These are phyloP conservation scores for Plasmodium billcollinsi DNA, from an alignment of 169 alveolate genomes.

Conservation along the genomic window DNA sequence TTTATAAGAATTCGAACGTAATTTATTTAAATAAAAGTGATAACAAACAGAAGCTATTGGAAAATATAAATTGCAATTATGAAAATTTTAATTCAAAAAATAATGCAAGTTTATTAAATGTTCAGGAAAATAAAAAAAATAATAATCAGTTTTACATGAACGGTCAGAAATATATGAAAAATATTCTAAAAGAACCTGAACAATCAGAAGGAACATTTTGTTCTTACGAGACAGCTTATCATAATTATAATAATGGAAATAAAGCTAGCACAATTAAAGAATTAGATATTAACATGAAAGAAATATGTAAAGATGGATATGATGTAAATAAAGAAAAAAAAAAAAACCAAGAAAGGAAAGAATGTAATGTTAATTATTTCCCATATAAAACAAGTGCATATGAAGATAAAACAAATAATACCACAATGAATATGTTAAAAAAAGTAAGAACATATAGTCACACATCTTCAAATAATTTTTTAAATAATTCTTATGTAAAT, in stretches of 20 bases:
- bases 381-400: conserved; percentile 5
- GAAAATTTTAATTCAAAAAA: conserved; percentile 18
- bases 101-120: conserved; percentile 7
- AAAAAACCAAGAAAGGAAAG: conserved; percentile 1
- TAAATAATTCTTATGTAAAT: conserved; percentile 23
- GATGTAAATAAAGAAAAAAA: conserved; percentile 21
- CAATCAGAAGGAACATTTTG: neutral
- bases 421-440: conserved; percentile 42
- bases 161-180: conserved; percentile 29
- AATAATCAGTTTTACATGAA: conserved; percentile 31
- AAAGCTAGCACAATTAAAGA: conserved; percentile 20
- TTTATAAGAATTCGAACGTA: conserved; percentile 13
- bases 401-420: conserved; percentile 16
- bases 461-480: conserved; percentile 33
- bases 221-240: conserved; percentile 32
- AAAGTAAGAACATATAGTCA: conserved; percentile 30
- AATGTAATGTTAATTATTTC: neutral
- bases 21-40: conserved; percentile 3
- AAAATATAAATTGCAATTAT: conserved; percentile 6
- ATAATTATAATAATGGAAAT: conserved; percentile 5
- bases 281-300: neutral
- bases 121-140: conserved; percentile 11
- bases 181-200: conserved; percentile 33
- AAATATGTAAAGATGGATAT: neutral
- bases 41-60: conserved; percentile 1